A percentile compares a stretch with the other conserved stretches of the same genome.
These are phyloP conservation scores for Aspergillus sp. DNA, from an alignment of 2,329 filamentous ascomycete genomes.

Conservation along the genomic window DNA sequence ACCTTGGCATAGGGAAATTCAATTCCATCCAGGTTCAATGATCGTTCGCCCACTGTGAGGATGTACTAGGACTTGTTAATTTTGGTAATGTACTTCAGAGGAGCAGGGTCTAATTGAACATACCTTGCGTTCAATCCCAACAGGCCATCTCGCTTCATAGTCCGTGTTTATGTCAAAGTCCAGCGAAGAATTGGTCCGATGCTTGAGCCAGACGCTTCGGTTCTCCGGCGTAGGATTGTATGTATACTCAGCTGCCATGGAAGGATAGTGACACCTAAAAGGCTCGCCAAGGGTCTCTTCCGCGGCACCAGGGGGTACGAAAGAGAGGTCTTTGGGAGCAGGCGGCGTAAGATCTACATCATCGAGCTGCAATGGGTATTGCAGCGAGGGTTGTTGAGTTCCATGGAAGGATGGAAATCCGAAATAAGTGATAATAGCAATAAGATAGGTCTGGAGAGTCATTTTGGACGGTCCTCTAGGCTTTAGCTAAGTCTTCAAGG, in stretches of 20 bases:
- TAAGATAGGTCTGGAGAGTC: constrained; percentile 5
- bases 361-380: neutral
- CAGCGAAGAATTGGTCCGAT: neutral
- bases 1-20: neutral
- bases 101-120: neutral
- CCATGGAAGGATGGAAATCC: neutral
- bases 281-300: neutral
- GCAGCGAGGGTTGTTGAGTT: neutral
- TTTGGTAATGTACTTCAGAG: no score
- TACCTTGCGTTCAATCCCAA: neutral
- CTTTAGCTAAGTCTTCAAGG: neutral
- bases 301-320: neutral
- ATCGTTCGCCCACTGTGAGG: constrained; percentile 1
- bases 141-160: neutral
- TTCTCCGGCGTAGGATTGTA: neutral
- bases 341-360: neutral
- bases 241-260: constrained; percentile 1
- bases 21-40: neutral
- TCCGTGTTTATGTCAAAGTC: constrained; percentile 6
- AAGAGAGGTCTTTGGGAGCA: neutral
- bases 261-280: constrained; percentile 2
- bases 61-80: neutral
- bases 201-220: constrained; percentile 4
- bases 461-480: constrained; percentile 1
- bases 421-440: constrained; percentile 3